phyloP scores from a whole-genome alignment of 2,329 filamentous ascomycete genomes.

The Phyllosticta ampelicida region DNA sequence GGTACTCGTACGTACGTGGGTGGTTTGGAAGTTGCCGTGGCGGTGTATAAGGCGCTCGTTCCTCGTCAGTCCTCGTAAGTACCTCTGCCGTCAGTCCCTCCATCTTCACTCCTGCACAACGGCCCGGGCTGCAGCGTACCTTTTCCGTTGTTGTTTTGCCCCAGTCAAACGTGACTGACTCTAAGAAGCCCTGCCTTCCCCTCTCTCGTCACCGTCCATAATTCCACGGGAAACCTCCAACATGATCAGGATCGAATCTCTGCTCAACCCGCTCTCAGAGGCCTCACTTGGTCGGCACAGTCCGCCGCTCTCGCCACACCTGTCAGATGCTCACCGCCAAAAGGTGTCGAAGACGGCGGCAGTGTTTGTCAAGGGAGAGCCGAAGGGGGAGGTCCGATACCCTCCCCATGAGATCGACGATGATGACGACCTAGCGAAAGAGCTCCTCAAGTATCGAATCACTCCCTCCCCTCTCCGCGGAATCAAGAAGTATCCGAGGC shows the following conservation, averaged over 20 bases:
- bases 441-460: conserved; percentile 55
- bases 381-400: conserved; percentile 61
- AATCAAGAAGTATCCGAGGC: conserved; percentile 43
- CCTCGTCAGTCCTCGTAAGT: background rate
- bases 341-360: conserved; percentile 57
- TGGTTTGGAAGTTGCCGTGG: background rate
- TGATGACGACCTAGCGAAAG: conserved; percentile 44
- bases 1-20: background rate
- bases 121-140: background rate
- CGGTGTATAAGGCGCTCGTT: conserved; percentile 4
- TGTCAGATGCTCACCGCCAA: conserved; percentile 25
- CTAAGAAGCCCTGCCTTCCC: background rate
- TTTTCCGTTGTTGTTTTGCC: background rate
- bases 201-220: too few relatives aligned
- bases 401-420: conserved; percentile 54
- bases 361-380: conserved; percentile 49
- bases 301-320: conserved; percentile 11
- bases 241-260: conserved; percentile 31
- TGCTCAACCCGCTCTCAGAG: conserved; percentile 28
- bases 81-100: background rate
- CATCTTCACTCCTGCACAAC: background rate
- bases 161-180: background rate
- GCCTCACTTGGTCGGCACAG: conserved; percentile 9
- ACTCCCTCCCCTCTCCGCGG: conserved; percentile 47
- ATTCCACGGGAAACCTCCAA: background rate